A percentile compares a stretch with the other conserved stretches of the same genome.
Conservation (phyloP, 768 basidiomycete species). For the Imleria badia region DNA sequence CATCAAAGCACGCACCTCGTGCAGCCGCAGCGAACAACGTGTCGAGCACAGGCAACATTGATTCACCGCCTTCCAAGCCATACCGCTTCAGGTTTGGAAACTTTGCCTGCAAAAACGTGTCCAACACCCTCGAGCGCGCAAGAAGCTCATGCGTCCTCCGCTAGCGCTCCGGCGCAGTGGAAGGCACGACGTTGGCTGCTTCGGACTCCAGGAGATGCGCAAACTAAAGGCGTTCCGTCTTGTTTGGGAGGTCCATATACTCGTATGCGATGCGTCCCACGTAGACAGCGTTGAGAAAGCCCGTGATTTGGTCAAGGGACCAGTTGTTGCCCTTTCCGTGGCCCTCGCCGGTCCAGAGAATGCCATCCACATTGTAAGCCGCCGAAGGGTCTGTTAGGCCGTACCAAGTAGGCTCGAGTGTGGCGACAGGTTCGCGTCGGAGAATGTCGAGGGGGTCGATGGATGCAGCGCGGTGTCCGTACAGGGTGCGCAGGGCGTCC, state of each 20-base stretch:
- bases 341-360: conserved; percentile 61
- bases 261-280: conserved; percentile 88
- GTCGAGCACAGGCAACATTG: conserved; percentile 88
- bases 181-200: conserved; percentile 30
- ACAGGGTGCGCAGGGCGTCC: conserved; percentile 82
- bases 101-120: conserved; percentile 81
- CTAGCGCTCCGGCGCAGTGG: conserved; percentile 40
- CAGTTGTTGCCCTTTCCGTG: conserved; percentile 44
- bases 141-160: conserved; percentile 66
- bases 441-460: conserved; percentile 90
- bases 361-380: conserved; percentile 74
- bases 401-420: conserved; percentile 75
- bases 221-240: conserved; percentile 88
- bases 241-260: conserved; percentile 86
- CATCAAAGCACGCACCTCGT: conserved; percentile 39
- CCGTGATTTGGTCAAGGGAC: conserved; percentile 68
- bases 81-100: conserved; percentile 89
- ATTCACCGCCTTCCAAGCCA: conserved; percentile 90
- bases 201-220: conserved; percentile 74
- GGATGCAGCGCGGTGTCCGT: conserved; percentile 80
- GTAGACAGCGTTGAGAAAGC: conserved; percentile 71
- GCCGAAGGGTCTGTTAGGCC: conserved; percentile 56
- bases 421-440: conserved; percentile 76
- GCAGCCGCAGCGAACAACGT: conserved; percentile 69
- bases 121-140: conserved; percentile 75